phyloP scores from a whole-genome alignment of 345 rosid species.

The Ailanthus altissimus region DNA sequence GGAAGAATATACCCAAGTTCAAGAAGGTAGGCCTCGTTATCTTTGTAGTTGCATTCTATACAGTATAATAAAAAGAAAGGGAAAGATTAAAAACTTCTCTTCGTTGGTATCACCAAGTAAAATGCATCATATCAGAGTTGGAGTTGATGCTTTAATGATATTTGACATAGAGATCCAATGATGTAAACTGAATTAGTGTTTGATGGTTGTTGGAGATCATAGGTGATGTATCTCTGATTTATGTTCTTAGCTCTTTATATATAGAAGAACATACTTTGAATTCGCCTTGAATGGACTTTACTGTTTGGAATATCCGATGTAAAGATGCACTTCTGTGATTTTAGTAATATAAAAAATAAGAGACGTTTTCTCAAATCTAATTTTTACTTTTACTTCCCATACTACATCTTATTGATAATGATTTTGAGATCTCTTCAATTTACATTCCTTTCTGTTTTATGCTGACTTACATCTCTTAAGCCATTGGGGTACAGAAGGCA shows the following conservation, averaged over 20 bases:
- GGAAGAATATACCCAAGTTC: slow-evolving; percentile 64
- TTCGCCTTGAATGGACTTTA: not conserved
- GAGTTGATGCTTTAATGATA: not conserved
- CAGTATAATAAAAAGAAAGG: not conserved
- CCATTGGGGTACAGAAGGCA: not conserved
- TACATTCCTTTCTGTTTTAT: not conserved
- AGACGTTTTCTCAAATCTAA: not conserved
- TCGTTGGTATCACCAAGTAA: not conserved
- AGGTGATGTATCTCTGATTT: not conserved
- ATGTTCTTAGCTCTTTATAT: not conserved
- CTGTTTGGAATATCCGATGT: not conserved
- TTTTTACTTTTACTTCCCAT: not conserved
- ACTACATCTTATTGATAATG: not conserved
- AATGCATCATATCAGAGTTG: not conserved
- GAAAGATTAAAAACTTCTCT: not conserved
- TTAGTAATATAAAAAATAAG: not conserved
- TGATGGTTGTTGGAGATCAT: not conserved
- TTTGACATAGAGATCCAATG: not conserved
- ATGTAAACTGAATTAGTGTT: not conserved
- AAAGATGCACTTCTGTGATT: not conserved
- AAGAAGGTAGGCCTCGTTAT: slow-evolving; percentile 56
- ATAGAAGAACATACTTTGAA: not conserved
- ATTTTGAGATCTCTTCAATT: not conserved
- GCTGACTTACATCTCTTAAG: not conserved
- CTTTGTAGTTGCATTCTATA: not conserved